Base-by-base conservation (phyloP, 1,284 basidiomycete species). In the Vanrija humicola region DNA sequence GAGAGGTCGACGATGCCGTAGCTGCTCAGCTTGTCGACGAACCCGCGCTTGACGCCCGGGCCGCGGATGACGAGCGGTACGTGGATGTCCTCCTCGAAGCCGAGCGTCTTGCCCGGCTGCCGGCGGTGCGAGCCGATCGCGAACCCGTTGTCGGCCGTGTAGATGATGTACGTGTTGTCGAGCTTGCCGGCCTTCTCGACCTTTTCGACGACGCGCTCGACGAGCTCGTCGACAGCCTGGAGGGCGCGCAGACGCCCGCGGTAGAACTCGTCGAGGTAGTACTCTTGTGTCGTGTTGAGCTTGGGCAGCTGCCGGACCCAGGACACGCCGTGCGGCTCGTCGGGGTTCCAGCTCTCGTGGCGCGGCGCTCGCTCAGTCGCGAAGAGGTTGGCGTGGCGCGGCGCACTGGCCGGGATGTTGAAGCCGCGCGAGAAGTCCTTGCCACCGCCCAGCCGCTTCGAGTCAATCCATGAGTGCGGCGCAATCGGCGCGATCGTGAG, bases 241-340 rank as follows among this genome's bases (percentile, higher is more conserved):
- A 71, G 49, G 0, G 66, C 25, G 5, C 68, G 58, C 38, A 74
- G 48, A 1, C 72, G 58, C 0, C 58, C 60, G 5, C 71, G 64
- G 55, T 71, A 69, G 45, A 67, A 73, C n/a, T 74, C 65, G 51
- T 72, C 71, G n/a, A 69, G 55, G 53, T 74, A 72, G 34, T 58
- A 64, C 38, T 65, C 61, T n/a, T 69, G 56, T 1, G 68, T 68
- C 2, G 42, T 21, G 45, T 74, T 72, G 16, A 71, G 57, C 51
- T 66, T 58, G 0, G 64, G 61, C 18, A 73, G 61, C 6, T 54
- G 18, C 18, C 60, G 56, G 2, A 73, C 66, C 70, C 70, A 73
- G 1, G 65, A 67, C 1, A 67, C 70, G 14, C 70, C 70, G 18
- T 54, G 54, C 1, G 67, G 55, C 23, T 48, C 26, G 48, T 65